phyloP scores from a whole-genome alignment of 176 grass and related monocot genomes.

The Carex pumila region DNA sequence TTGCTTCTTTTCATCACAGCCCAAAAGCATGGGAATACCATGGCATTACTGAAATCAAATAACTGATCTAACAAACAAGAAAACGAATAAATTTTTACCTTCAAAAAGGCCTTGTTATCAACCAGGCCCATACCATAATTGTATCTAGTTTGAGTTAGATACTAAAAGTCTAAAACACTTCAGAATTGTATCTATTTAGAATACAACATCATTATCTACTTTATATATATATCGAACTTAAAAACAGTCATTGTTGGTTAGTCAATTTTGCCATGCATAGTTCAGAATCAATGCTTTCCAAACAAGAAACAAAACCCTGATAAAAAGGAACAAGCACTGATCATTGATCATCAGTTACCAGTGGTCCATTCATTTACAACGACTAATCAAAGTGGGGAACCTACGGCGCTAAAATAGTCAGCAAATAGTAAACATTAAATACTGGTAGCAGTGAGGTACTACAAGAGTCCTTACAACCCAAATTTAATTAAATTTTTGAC shows the following conservation, averaged over 20 bases:
- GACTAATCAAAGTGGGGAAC: background rate
- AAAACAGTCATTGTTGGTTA: background rate
- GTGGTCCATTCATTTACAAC: slow-evolving; percentile 17
- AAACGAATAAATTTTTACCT: background rate
- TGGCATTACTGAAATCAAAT: too few relatives aligned
- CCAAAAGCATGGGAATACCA: background rate
- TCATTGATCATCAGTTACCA: slow-evolving; percentile 12
- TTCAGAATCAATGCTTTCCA: background rate
- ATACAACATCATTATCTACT: background rate
- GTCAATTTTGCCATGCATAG: background rate
- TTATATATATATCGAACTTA: background rate
- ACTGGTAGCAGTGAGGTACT: background rate
- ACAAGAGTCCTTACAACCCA: slow-evolving; percentile 10
- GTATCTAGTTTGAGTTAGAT: background rate
- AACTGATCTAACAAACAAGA: background rate
- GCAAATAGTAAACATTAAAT: slow-evolving; percentile 11
- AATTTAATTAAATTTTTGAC: background rate
- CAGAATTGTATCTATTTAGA: background rate
- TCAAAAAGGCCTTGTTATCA: background rate
- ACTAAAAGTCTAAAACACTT: background rate
- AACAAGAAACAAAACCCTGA: background rate
- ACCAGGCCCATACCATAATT: background rate
- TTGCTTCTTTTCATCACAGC: background rate
- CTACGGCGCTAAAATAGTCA: slow-evolving; percentile 14
- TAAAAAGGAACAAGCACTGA: background rate